Evolutionary conservation across 805 yeast species (phyloP).

Genomic region (Myxozyma neotropica): DNA sequence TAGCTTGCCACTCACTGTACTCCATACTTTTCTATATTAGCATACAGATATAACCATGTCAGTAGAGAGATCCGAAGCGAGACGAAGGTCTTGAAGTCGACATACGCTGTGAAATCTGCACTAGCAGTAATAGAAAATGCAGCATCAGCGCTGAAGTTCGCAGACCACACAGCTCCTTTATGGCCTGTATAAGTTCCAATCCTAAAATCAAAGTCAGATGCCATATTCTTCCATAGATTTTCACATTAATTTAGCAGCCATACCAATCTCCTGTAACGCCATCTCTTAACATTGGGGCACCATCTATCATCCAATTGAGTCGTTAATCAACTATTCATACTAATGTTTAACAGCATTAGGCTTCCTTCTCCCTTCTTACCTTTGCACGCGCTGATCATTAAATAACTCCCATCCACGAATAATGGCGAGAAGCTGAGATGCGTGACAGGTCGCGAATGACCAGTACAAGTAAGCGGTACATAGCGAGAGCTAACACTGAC

Average conservation of each 20-base stretch:
- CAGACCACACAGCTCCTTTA: constrained; percentile 44
- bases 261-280: constrained; percentile 45
- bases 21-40: constrained; percentile 27
- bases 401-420: constrained; percentile 29
- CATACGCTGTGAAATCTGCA: constrained; percentile 42
- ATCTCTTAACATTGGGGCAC: constrained; percentile 42
- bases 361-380: too few species aligned
- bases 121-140: constrained; percentile 39
- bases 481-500: constrained; percentile 19
- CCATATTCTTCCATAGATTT: too few species aligned
- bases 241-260: too few species aligned
- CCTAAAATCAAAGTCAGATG: too few species aligned
- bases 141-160: constrained; percentile 37
- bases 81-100: neutral
- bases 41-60: neutral
- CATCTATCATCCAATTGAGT: constrained; percentile 35
- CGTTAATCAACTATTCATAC: neutral
- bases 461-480: constrained; percentile 43
- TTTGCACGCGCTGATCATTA: constrained; percentile 42
- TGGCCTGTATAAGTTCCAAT: constrained; percentile 44
- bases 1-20: constrained; percentile 18
- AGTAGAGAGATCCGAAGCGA: neutral
- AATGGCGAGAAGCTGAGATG: constrained; percentile 39
- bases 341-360: too few species aligned
- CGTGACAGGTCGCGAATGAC: constrained; percentile 44